Evolutionary conservation across 352 stramenopile species (phyloP).

Genomic region (Phytopythium cucurbitacearum): DNA sequence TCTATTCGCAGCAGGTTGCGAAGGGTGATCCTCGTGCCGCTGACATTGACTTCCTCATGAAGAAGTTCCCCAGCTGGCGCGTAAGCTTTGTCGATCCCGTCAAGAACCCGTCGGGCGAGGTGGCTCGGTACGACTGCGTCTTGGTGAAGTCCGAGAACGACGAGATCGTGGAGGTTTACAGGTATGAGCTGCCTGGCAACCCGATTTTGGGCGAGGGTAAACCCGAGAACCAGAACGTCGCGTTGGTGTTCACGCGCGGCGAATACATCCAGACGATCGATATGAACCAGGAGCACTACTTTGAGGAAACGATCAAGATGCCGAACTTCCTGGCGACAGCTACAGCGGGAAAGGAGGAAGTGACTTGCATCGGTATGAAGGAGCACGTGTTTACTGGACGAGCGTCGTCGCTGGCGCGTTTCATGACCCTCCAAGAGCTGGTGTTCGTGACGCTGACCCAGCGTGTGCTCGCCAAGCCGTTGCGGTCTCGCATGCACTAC

Average conservation of each 20-base stretch:
- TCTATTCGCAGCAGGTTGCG: conserved; percentile 78
- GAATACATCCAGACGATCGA: conserved; percentile 89
- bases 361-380: conserved; percentile 87
- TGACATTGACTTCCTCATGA: conserved; percentile 87
- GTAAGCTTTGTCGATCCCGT: conserved; percentile 87
- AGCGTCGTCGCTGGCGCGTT: conserved; percentile 80
- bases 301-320: conserved; percentile 87
- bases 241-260: conserved; percentile 78
- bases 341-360: conserved; percentile 46
- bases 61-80: conserved; percentile 85
- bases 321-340: conserved; percentile 81
- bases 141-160: conserved; percentile 75
- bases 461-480: conserved; percentile 71
- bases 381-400: conserved; percentile 86
- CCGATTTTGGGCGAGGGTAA: conserved; percentile 87
- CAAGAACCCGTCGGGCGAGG: conserved; percentile 29
- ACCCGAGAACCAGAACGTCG: conserved; percentile 87
- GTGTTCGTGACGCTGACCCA: conserved; percentile 87
- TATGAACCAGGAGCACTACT: conserved; percentile 91
- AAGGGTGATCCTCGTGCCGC: conserved; percentile 78
- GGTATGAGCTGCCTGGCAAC: conserved; percentile 85
- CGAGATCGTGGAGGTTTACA: conserved; percentile 87
- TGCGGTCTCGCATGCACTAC: conserved; percentile 84
- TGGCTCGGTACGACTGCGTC: conserved; percentile 63
- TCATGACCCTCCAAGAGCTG: conserved; percentile 86